Evolutionary conservation across 1,284 basidiomycete genomes (phyloP), one percentile per base, ranked within the genome.

Genomic region (Leccinum solheimii): DNA sequence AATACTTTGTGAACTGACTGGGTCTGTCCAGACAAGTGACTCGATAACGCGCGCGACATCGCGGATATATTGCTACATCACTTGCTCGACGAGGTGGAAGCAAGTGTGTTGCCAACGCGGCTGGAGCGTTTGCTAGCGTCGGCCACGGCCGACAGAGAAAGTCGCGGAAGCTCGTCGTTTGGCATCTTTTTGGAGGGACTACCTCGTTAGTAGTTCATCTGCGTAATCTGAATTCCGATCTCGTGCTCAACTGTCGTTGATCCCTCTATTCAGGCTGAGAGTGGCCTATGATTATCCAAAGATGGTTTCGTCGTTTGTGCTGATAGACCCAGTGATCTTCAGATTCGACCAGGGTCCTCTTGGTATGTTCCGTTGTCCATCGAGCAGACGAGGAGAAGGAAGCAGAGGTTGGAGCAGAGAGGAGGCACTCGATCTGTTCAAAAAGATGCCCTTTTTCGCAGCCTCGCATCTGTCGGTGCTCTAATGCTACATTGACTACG

Each of bases 141-240:
- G 16, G 80, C 82, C 62, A 73, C 82, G 3, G 68, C 75, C 1
- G 59, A 68, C 49, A 80, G 88, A 57, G 69, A 74, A 63, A 64
- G 67, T 64, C 75, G 23, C 81, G 86, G 16, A 82, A 69, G 11
- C 69, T 95, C 23, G 85, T 80, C 1, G 75, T 94, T 3, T 94
- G 93, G 0, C 94, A 97, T 72, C 95, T 92, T 0, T 87, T 91
- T 62, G 91, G 93, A 27, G 92, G 90, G 1, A 88, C 86, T 64
- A 83, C 85, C 3, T 79, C 83, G 89, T 91, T 69, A 71, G 86
- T 76, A 32, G 11, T 53, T n/a, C 40, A 43, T 19, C 45, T 34
- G 9, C 13, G 5, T n/a, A 4, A 13, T 14, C 19, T 19, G 43
- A 19, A 48, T 48, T 23, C 7, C 21, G 5, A 23, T 38, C 16